Evolutionary conservation across 2,329 filamentous ascomycete species (phyloP).

Genomic region (Aureobasidium lini): DNA sequence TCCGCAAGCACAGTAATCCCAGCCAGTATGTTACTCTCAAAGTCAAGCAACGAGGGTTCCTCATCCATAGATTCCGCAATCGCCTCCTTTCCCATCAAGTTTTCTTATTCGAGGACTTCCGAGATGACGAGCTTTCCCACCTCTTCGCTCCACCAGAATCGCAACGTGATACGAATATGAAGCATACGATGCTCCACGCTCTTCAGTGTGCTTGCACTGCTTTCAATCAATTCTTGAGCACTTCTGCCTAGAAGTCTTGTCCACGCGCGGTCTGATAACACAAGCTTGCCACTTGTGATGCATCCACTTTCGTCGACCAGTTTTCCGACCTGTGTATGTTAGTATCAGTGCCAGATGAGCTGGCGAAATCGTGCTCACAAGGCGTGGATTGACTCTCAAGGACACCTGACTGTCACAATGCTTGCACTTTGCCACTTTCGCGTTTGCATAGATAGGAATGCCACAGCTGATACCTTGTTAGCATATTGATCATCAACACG

Average conservation of each 20-base stretch:
- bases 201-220: conserved; percentile 34
- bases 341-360: background rate
- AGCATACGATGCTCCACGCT: conserved; percentile 45
- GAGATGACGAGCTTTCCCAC: conserved; percentile 34
- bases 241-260: conserved; percentile 40
- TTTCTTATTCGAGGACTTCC: conserved; percentile 7
- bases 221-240: conserved; percentile 36
- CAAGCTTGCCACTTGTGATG: conserved; percentile 44
- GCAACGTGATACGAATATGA: conserved; percentile 46
- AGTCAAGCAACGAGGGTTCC: background rate
- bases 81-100: background rate
- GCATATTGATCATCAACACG: background rate
- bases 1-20: background rate
- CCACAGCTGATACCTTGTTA: conserved; percentile 38
- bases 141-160: conserved; percentile 47
- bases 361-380: conserved; percentile 23
- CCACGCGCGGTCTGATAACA: conserved; percentile 50
- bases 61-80: too few relatives aligned
- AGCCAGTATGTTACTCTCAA: too few relatives aligned
- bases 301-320: conserved; percentile 50
- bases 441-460: conserved; percentile 48
- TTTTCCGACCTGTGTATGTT: conserved; percentile 29
- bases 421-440: conserved; percentile 30
- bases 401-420: conserved; percentile 32
- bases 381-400: conserved; percentile 36